Evolutionary conservation across 352 stramenopile genomes (phyloP), one percentile per base, ranked within the genome.

Genomic region (Globisporangium polare): DNA sequence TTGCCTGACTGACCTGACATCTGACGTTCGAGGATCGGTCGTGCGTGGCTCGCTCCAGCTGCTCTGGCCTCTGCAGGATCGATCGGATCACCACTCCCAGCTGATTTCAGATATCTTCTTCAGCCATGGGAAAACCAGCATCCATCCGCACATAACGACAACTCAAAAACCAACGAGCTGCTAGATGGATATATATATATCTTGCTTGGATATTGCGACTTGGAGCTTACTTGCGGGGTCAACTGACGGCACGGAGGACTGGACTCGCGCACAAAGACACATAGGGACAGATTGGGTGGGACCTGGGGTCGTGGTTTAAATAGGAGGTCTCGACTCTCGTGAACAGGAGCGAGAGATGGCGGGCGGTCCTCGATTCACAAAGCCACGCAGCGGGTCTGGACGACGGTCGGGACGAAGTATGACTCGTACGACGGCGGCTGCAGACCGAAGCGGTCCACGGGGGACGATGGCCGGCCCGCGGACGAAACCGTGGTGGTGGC

Each of bases 331-430:
- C 37, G 37, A 41, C 33, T 42, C 37, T 1, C 15, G 12, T 42
- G 37, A 42, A 31, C n/a, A n/a, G 15, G 12, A 42, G 37, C 37
- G 37, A 42, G 37, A 42, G 12, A 12, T 22, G 26, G 2, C 42
- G 10, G 9, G 5, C 26, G 18, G 24, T 45, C 26, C n/a, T 1
- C 20, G n/a, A 5, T 51, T 45, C 43, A 63, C 47, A 63, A 35
- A 43, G 58, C 58, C 24, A 63, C 46, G 35, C 58, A 63, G 35
- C 47, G 53, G 15, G 58, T 57, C 58, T 63, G 58, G 17, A 63
- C 58, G 22, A 63, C 47, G 15, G 58, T 63, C 58, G 58, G 58
- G 10, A 53, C 33, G 31, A 57, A 63, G 58, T 57, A 63, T 15
- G 46, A 31, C 46, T 55, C 50, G 29, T 55, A 55, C 17, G 47